Evolutionary conservation across 176 grass and related monocot species (phyloP), one percentile per base, ranked within the genome.

Genomic region (Triticum timopheevii): DNA sequence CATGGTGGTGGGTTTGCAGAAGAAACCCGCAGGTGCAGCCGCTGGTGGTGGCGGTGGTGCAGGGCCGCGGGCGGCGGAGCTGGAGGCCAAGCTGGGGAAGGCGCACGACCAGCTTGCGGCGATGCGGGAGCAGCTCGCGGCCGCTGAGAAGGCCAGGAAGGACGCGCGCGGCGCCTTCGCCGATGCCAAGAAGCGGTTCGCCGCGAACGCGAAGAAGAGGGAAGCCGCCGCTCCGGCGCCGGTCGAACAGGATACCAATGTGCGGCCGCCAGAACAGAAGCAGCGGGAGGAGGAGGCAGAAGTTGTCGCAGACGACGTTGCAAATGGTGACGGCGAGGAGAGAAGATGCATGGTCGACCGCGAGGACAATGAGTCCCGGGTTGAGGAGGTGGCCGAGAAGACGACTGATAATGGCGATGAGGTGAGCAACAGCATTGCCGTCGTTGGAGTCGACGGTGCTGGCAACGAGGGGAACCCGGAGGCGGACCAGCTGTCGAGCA

Each of bases 1-100:
- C 19, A 13, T 82, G 42, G 8, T 62, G 44, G 62, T 65, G 13
- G 16, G 17, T 28, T 81, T 80, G 61, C 79, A 96, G 92, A 89
- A 94, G 89, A 96, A 92, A 73, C 91, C 87, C 5, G 45, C 68
- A 34, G 79, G 80, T 68, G n/a, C 67, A 5, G 6, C 19, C 50
- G 16, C 50, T 54, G 50, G 6, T 54, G 50, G 16, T 2, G 52
- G 86, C 56, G 75, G 30, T 77, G 68, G 82, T 72, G 87, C 86
- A 4, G 88, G 85, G 16, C 84, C 94, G 22, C 78, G 80, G 28
- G 97, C 92, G 63, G 79, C 31, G 25, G 94, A 93, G 77, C 81
- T 96, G 38, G 88, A 98, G 84, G 84, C 76, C 16, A 94, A 94
- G 86, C 92, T 98, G n/a, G 87, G 75, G 38, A 91, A 69, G 84